Evolutionary conservation across 208 protist species (phyloP).

Genomic region (Leptomonas seymouri): DNA sequence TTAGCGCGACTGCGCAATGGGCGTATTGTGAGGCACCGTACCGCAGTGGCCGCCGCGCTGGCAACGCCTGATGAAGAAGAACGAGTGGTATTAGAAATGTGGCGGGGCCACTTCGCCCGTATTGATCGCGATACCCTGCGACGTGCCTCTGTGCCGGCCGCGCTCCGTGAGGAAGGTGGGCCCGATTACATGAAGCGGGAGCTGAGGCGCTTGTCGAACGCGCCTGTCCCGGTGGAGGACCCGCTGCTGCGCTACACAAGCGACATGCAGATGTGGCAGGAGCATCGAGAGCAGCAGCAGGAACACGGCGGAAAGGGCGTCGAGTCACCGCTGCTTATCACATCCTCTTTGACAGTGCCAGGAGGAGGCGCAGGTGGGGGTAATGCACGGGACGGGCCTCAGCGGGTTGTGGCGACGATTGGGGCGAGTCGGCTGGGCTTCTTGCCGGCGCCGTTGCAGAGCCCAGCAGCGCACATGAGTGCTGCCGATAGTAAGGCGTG

Average conservation of each 20-base stretch:
- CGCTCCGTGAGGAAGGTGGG: conserved; percentile 56
- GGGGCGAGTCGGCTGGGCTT: conserved; percentile 58
- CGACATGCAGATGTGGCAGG: conserved; percentile 43
- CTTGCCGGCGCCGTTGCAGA: conserved; percentile 47
- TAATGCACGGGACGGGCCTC: conserved; percentile 21
- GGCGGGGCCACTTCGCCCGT: conserved; percentile 40
- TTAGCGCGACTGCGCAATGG: conserved; percentile 21
- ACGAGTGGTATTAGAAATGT: conserved; percentile 56
- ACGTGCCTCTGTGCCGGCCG: conserved; percentile 44
- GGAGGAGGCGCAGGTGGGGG: conserved; percentile 1
- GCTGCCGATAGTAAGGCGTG: conserved; percentile 50
- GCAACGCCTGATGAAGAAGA: conserved; percentile 43
- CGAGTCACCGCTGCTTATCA: conserved; percentile 16
- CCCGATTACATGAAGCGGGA: conserved; percentile 67
- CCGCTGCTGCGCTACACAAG: conserved; percentile 24
- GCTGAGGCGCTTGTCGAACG: conserved; percentile 21
- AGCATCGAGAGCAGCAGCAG: conserved; percentile 20
- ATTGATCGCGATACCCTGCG: conserved; percentile 43
- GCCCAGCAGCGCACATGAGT: conserved; percentile 44
- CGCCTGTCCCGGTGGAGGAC: conserved; percentile 20
- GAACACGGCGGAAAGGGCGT: conserved; percentile 9
- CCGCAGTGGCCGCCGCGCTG: conserved; percentile 25
- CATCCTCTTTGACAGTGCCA: neutral
- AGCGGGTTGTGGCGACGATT: conserved; percentile 46
- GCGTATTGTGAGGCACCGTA: conserved; percentile 22